Conservation (phyloP, 345 rosid genomes). For the Microthlaspi erraticum region DNA sequence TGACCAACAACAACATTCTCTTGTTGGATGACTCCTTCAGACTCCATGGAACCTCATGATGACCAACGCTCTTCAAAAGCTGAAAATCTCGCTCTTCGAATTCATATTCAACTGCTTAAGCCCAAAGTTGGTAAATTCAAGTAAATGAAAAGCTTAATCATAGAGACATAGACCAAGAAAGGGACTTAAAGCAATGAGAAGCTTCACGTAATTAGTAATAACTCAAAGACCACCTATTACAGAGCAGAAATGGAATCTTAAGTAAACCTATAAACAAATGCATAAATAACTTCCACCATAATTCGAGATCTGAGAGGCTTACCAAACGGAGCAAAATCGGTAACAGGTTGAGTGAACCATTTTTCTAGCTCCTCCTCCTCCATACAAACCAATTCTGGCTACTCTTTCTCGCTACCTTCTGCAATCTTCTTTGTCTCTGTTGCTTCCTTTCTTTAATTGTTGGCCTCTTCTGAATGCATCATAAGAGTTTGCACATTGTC, state of each 20-base stretch:
- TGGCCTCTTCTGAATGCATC: too few species aligned
- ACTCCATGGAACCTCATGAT: slow-evolving; percentile 17
- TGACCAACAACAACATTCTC: not conserved
- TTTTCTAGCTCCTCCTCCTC: slow-evolving; percentile 6
- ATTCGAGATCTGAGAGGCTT: not conserved
- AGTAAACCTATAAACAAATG: too few species aligned
- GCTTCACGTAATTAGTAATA: too few species aligned
- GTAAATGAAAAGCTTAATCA: not conserved
- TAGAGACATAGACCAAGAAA: not conserved
- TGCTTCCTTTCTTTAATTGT: too few species aligned
- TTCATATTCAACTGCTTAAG: slow-evolving; percentile 2
- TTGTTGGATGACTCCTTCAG: slow-evolving; percentile 34
- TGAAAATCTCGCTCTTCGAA: not conserved
- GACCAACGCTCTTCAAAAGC: slow-evolving; percentile 5
- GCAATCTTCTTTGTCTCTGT: slow-evolving; percentile 13
- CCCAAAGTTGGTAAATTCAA: slow-evolving; percentile 17
- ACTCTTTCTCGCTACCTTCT: slow-evolving; percentile 38
- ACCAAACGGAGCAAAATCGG: slow-evolving; percentile 8
- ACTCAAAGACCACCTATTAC: too few species aligned
- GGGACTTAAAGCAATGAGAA: too few species aligned
- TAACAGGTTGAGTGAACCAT: slow-evolving; percentile 11
- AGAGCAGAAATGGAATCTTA: too few species aligned
- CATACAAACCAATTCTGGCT: slow-evolving; percentile 42
- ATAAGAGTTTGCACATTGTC: too few species aligned
- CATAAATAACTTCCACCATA: too few species aligned